Evolutionary conservation across 2,329 filamentous ascomycete species (phyloP), one percentile per base, ranked within the genome.

Genomic region (Fusarium armeniacum): DNA sequence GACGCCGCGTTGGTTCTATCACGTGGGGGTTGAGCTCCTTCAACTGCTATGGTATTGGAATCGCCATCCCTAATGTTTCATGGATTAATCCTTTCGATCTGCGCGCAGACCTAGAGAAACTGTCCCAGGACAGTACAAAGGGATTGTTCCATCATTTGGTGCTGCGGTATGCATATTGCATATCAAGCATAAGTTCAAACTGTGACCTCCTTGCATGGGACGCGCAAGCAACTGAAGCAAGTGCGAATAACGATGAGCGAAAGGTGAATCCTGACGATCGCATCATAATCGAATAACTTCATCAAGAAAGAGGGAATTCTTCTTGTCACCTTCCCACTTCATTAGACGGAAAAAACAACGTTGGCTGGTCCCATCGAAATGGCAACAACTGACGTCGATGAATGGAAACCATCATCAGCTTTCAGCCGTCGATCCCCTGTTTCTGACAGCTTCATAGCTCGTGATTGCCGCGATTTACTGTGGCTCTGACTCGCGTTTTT

Each of bases 401-500:
- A 38, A 58, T 33, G 40, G 32, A 65, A 50, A 41, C 45, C 45
- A 43, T 41, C 28, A 28, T 33, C 30, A 38, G 12, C 18, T 11
- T 41, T 47, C 20, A 20, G 7, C 36, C 20, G 65, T 33, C 40
- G 38, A 66, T 66, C 47, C 13, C 43, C 44, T 43, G 28, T 24
- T 44, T 49, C 6, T 15, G n/a, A 49, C 20, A 30, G 26, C 16
- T 40, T 30, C 32, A 40, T 35, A 33, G 28, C 20, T 52, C 26
- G 35, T 43, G n/a, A 43, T 22, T 35, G 26, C 38, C 16, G 41
- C 33, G 9, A 53, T 52, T 35, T 16, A 54, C 38, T 55, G 41
- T 35, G 13, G 40, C 18, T 43, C 57, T 67, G 58, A 70, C 67
- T 67, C 67, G 62, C 41, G 46, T 41, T 51, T 22, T 58, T 45